Base-by-base conservation (phyloP, 805 yeast genomes). In the Scheffersomyces coipomensis region DNA sequence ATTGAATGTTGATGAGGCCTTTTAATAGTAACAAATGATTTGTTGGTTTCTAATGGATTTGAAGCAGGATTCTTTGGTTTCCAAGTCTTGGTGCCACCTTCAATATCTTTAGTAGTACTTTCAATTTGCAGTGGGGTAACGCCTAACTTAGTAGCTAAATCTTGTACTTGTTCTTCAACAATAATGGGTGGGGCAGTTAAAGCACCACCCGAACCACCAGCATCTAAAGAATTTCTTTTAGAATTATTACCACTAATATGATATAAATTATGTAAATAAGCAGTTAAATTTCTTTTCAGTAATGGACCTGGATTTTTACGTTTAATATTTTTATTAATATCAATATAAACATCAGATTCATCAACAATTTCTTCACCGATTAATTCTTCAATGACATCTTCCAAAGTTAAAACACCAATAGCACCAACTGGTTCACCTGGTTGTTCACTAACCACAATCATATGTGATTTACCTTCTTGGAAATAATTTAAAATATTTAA, bases 311-410 rank as follows among this genome's bases (percentile, higher is more conserved):
- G 91, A 43, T 76, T 78, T 29, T 73, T 71, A 56, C 91, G 71
- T 63, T 87, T 86, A 55, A 90, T 88, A 43, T 88, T 88, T 47
- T 86, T 85, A 61, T 88, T 88, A 46, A 90, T 85, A 63, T 91
- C 97, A 42, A 90, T 78, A 55, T 85, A 89, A 15, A 93, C 97
- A 58, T 91, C 99, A 18, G 89, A 81, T 65, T 91, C 99, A 58
- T 91, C 99, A 30, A 91, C 91, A 55, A 91, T 91, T 60, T 91
- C 99, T 64, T 91, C 98, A 36, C 99, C 99, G 60, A 91, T 91
- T 47, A 91, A 74, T 64, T 91, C 99, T 62, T 91, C 99, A 56
- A 91, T 93, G n/a, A 91, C 97, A 57, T 91, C 99, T 64, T 91
- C 99, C 44, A 91, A 71, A 1, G 99, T 91, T 32, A 91, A 70